A percentile compares a stretch with the other conserved stretches of the same genome.
Conservation (phyloP, 306 rosid species). For the Rosa lucieae region DNA sequence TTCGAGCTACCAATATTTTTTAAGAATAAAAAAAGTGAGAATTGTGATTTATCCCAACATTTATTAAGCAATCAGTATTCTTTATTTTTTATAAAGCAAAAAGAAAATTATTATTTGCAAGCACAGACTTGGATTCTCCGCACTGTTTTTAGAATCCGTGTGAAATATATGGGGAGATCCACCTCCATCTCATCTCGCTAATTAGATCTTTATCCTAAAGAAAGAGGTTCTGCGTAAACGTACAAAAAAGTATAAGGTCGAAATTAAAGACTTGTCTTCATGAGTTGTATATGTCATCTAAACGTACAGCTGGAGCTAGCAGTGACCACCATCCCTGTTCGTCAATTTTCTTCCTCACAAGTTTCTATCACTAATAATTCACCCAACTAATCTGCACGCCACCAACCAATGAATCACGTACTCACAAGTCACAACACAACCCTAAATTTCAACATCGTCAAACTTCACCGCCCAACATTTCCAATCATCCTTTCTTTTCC, state of each 20-base stretch:
- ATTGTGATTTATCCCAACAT: no score
- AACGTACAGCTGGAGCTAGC: not conserved
- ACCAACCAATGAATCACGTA: not conserved
- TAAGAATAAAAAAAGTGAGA: no score
- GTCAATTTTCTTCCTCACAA: conserved; percentile 8
- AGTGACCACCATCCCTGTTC: not conserved
- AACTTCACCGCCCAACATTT: not conserved
- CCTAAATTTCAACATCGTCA: not conserved
- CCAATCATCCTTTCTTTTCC: not conserved
- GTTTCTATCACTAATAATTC: not conserved
- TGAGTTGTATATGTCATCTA: not conserved
- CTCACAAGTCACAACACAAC: not conserved
- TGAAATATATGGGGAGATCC: no score
- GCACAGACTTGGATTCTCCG: no score
- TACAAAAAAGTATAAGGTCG: not conserved
- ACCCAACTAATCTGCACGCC: not conserved
- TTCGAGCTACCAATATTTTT: no score
- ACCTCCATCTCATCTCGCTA: no score
- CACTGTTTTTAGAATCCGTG: no score
- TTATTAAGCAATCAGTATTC: no score
- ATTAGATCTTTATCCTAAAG: no score
- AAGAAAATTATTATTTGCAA: no score
- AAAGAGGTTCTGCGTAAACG: no score
- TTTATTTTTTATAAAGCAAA: no score
- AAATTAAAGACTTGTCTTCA: not conserved